Base-by-base conservation (phyloP, 2,329 filamentous ascomycete species). In the Clarireedia sp. region DNA sequence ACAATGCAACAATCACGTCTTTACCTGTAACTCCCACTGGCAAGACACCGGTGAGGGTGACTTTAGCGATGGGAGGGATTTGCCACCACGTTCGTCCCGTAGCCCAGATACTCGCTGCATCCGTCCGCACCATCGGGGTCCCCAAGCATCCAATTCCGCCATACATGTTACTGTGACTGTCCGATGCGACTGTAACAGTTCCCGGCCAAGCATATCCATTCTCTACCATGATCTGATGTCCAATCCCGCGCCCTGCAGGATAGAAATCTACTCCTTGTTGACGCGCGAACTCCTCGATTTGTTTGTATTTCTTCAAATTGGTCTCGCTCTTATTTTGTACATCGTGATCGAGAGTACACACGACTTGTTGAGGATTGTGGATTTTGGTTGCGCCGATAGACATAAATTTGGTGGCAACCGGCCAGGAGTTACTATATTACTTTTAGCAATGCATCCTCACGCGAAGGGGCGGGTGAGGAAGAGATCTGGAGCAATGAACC, bases 181-280 rank as follows among this genome's bases (percentile, higher is more conserved):
- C 87, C 0, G 81, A 87, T 0, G 89, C 92, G 1, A 96, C 90
- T 0, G 80, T 81, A 50, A 96, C 70, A 0, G 89, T 95, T 1
- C 89, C 87, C 0, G 92, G 92, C 90, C 90, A 97, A 65, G 75
- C 86, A 75, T 78, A 90, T 14, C 84, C 86, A 69, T 89, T 89
- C 69, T 96, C 90, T 0, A 95, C 81, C 87, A 94, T 90, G 63
- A 92, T 85, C 70, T 96, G 92, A 69, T 96, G 92, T 0, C 90
- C 91, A 65, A 96, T 96, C 12, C 89, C 89, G 45, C 82, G 72
- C 1, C 88, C 89, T 0, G 89, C 85, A 1, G 83, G 84, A 64
- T 86, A 95, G 68, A 91, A 90, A 56, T 83, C 76, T 0, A 95
- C 79, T 2, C 87, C 87, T 57, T 96, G 89, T 59, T 82, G 77